These are phyloP conservation scores for Lactarius pseudohatsudake DNA, from an alignment of 768 basidiomycete species.

Conservation along the genomic window DNA sequence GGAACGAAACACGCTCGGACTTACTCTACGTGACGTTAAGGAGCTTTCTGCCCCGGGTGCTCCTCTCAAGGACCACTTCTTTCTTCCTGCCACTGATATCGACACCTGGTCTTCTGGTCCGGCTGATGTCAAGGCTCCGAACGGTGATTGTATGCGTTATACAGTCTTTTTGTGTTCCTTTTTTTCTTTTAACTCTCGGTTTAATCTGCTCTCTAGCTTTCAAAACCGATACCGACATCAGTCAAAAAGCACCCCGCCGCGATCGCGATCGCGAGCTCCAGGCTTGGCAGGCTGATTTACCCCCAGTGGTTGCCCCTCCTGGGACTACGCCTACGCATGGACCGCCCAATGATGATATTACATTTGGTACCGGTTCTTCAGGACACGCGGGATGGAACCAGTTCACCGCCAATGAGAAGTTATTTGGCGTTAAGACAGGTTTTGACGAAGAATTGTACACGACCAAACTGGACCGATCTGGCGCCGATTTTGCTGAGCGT, in stretches of 20 bases:
- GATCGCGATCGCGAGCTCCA: constrained; percentile 85
- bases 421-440: constrained; percentile 88
- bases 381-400: constrained; percentile 74
- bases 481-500: constrained; percentile 83
- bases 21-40: constrained; percentile 75
- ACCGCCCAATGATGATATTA: constrained; percentile 58
- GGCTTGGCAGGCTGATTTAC: constrained; percentile 61
- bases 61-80: constrained; percentile 67
- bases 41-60: constrained; percentile 66
- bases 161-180: constrained; percentile 6
- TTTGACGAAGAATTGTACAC: constrained; percentile 96
- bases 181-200: constrained; percentile 8
- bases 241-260: constrained; percentile 49
- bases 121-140: constrained; percentile 64
- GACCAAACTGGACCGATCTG: constrained; percentile 83
- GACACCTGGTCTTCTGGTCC: constrained; percentile 73
- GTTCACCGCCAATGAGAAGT: constrained; percentile 88
- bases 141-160: constrained; percentile 64
- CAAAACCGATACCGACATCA: constrained; percentile 81
- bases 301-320: constrained; percentile 35
- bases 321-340: constrained; percentile 33
- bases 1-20: constrained; percentile 70
- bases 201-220: constrained; percentile 46
- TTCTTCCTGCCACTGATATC: constrained; percentile 72
- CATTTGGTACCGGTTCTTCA: constrained; percentile 59